Base-by-base conservation (phyloP, 2,329 filamentous ascomycete genomes). In the Plectosphaerella sp. region DNA sequence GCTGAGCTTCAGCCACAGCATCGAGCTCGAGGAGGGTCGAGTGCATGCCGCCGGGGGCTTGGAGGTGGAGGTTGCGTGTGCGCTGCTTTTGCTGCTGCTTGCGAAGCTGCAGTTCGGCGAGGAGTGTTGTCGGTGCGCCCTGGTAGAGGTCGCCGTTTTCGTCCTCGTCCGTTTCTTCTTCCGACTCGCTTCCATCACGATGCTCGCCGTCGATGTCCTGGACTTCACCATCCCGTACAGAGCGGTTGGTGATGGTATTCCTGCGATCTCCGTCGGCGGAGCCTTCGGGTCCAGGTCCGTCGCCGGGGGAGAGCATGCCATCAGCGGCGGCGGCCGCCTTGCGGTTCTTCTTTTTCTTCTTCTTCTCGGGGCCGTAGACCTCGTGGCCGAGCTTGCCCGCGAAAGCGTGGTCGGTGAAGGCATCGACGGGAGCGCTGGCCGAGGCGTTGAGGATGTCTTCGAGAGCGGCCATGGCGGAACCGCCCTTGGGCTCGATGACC, bases 371-470 rank as follows among this genome's bases (percentile, higher is more conserved):
- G 35, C 87, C 87, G 63, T 94, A 95, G 0, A 92, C 81, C 60
- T 93, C 88, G 5, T 80, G 67, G 22, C 91, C 88, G 11, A 91
- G 75, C 56, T 84, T 83, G 5, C 91, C 91, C 25, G 86, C 88
- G 63, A 89, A 91, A 1, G 87, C 83, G 66, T 97, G 91, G 62
- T 97, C 91, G 0, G 89, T 96, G 62, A 97, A 97, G 24, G 92
- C 93, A 58, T 79, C 90, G 28, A 96, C 91, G 1, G 94, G 94
- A 0, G 94, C 93, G 54, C 80, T 82, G 3, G 90, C 89, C 3
- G 93, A 94, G 8, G 93, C 94, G 64, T 96, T 88, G 15, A 99
- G 79, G 50, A 99, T 95, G 65, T 85, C 92, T 59, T 99, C 92
- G 8, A 99, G 79, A 0, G 93, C 96, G 42, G 83, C 87, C 64